Conservation (phyloP, 2,329 filamentous ascomycete genomes). For the Exophiala mesophila region DNA sequence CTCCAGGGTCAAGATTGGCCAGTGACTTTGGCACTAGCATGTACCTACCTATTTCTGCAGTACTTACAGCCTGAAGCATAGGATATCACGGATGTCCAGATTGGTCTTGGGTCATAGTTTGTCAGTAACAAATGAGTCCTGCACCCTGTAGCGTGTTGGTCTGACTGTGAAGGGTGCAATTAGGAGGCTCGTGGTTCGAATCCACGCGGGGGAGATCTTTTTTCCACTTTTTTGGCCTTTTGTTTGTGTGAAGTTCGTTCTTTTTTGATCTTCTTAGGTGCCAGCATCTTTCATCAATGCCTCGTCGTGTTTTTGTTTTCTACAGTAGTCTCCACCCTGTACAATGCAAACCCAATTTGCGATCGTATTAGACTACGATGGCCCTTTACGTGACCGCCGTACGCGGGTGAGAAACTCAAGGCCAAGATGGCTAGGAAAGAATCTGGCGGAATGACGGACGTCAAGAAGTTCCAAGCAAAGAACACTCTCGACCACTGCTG, state of each 20-base stretch:
- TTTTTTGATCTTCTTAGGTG: conserved; percentile 1
- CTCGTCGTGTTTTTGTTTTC: conserved; percentile 1
- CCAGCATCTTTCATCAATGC: conserved; percentile 2
- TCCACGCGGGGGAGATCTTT: background rate
- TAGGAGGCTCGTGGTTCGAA: conserved; percentile 1
- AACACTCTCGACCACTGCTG: too few relatives aligned
- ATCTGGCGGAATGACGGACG: background rate
- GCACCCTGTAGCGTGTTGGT: too few relatives aligned
- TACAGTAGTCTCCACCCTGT: too few relatives aligned
- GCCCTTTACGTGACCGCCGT: background rate
- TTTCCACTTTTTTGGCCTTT: background rate
- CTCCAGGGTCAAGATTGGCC: too few relatives aligned
- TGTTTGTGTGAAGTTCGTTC: background rate
- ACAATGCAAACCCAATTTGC: conserved; percentile 1
- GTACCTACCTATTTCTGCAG: too few relatives aligned
- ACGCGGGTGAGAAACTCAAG: background rate
- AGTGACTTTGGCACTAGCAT: too few relatives aligned
- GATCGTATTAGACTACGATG: conserved; percentile 1
- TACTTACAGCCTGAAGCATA: too few relatives aligned
- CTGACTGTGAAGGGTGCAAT: conserved; percentile 1
- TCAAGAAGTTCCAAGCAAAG: background rate
- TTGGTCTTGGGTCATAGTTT: too few relatives aligned
- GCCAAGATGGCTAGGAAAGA: background rate
- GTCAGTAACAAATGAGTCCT: too few relatives aligned
- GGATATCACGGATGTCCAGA: too few relatives aligned